phyloP scores from a whole-genome alignment of 768 basidiomycete genomes.

The Brasilioporus rufonigricans region DNA sequence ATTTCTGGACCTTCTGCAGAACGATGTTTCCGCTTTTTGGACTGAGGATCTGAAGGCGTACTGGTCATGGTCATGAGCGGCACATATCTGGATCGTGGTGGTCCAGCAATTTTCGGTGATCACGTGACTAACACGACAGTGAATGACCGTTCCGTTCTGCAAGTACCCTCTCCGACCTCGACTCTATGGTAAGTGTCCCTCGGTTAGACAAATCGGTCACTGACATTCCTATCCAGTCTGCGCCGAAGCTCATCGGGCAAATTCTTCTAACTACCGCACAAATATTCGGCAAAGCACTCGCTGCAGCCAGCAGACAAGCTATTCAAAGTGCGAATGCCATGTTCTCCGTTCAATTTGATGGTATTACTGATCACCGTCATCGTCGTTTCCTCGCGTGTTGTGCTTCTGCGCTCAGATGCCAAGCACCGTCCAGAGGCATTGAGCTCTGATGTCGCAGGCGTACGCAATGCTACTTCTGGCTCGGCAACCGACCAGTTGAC shows the following conservation, averaged over 20 bases:
- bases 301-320: conserved; percentile 88
- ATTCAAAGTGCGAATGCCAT: conserved; percentile 70
- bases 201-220: neutral
- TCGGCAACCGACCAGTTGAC: conserved; percentile 80
- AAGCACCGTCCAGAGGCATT: conserved; percentile 72
- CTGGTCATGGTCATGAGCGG: conserved; percentile 7
- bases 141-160: neutral
- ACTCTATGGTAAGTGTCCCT: conserved; percentile 21
- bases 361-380: neutral
- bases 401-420: conserved; percentile 59
- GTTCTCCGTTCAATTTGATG: neutral
- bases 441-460: conserved; percentile 69
- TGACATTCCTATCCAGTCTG: conserved; percentile 50
- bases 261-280: conserved; percentile 73
- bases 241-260: conserved; percentile 75
- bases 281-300: conserved; percentile 89
- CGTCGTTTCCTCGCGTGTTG: neutral
- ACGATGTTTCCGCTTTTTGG: conserved; percentile 55
- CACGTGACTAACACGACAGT: conserved; percentile 19
- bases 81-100: neutral
- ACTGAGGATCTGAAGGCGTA: conserved; percentile 7
- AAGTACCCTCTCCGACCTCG: conserved; percentile 2
- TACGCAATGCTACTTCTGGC: conserved; percentile 70
- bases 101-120: conserved; percentile 10
- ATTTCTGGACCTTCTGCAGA: conserved; percentile 16